Base-by-base conservation (phyloP, 495 filamentous ascomycete species). In the Cudoniella acicularis region DNA sequence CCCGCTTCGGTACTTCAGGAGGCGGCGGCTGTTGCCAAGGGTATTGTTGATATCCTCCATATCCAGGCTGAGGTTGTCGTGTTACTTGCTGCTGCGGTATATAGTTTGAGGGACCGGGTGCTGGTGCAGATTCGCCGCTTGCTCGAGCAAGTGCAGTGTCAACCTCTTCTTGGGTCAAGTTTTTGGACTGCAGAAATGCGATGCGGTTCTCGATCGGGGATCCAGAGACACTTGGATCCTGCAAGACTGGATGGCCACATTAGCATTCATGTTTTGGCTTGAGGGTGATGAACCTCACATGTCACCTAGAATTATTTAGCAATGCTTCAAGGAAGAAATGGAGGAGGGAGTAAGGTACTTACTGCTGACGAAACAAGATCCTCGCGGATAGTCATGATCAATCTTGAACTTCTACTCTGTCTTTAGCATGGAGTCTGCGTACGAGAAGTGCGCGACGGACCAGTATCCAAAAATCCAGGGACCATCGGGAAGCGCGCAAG, bases 181-280 rank as follows among this genome's bases (percentile, higher is more conserved):
- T 97, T 73, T 99, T 99, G 0, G 93, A 96, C 70, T 93, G 88
- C 18, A 99, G 81, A 64, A 99, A 99, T 13, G 91, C 87, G 54
- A 97, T 79, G 56, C 90, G 83, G 73, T 95, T 96, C 63, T 98
- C 95, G 54, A 96, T 75, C n/a, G 95, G 87, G 1, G 93, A 91
- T 1, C 83, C 82, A n/a, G 90, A 83, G 52, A 98, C 92, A 40
- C 86, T 90, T 10, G 94, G 92, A 69, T 99, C 93, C 76, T 90
- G 89, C 51, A 98, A 86, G 70, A 98, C 93, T 97, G 63, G 49
- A 48, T 36, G 50, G 6, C 25, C 6, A 22, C 3, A 27, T 59
- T 43, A 67, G 53, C 24, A 63, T 59, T 65, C 43, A 66, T 10
- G 49, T 55, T 50, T 26, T 56, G 55, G 56, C 51, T 48, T 42